Base-by-base conservation (phyloP, 164 flowering plant genomes). In the Aristolochia fimbriata region DNA sequence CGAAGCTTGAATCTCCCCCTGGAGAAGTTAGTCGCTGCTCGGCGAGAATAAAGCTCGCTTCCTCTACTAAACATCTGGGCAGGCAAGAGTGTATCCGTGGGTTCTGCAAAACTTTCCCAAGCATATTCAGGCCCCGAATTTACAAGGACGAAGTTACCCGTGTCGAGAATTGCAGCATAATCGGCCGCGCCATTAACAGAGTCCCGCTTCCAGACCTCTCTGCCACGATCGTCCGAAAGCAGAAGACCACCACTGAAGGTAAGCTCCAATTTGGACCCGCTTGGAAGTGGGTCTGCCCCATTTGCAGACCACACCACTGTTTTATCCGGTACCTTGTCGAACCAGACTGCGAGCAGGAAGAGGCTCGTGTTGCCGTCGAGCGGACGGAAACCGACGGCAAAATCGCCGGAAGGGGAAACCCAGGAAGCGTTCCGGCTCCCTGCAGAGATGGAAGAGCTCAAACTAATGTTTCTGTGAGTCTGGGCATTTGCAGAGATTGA, bases 341-440 rank as follows among this genome's bases (percentile, higher is more conserved):
- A 73, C 80, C 80, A 73, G 23, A 76, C 68, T 46, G 74, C 57
- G 0, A 69, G 58, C 27, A 73, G 15, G 70, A 64, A 76, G 64
- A 51, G 67, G 10, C 21, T 33, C 23, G 55, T 25, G 20, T 23
- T 59, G 5, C 30, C 30, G 41, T 51, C 41, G 22, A 64, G 51
- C 9, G 47, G 63, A 14, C 24, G 68, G 57, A 76, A 70, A 0
- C 79, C 74, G 17, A 76, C 70, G 20, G 77, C 66, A 31, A 73
- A 73, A 0, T 73, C 76, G 20, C 71, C 71, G 2, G 77, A 76
- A 19, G 64, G 64, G 31, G 77, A 76, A 10, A 14, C 20, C 72
- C 79, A 70, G 50, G 59, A 62, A n/a, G 58, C 13, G 52, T 57
- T 37, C 19, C 50, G 27, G 0, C 19, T 10, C 16, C 10, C 14